phyloP scores from a whole-genome alignment of 169 alveolate genomes.

The Sarcocystis neurona region DNA sequence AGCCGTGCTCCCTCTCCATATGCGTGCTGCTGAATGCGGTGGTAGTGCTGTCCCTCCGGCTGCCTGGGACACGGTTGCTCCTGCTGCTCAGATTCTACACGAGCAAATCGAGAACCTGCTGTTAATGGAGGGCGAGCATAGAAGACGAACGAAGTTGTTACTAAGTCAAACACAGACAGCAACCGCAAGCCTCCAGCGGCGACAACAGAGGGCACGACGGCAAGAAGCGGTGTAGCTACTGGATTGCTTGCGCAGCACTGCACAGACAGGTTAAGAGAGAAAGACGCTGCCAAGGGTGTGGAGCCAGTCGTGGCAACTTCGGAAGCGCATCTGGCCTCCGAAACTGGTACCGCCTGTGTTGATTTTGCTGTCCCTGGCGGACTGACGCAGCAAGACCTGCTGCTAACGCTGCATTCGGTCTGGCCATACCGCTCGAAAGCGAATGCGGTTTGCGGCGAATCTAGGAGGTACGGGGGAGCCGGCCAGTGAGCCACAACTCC shows the following conservation, averaged over 20 bases:
- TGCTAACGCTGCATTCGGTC: too few relatives aligned
- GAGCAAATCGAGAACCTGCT: neutral
- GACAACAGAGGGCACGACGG: constrained; percentile 17
- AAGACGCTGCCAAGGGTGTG: too few relatives aligned
- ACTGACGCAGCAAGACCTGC: too few relatives aligned
- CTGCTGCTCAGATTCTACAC: constrained; percentile 32
- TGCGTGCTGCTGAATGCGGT: neutral
- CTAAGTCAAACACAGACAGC: constrained; percentile 44
- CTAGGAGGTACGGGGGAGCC: too few relatives aligned
- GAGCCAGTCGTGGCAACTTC: too few relatives aligned
- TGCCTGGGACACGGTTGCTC: neutral
- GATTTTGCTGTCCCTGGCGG: too few relatives aligned
- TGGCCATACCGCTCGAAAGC: too few relatives aligned
- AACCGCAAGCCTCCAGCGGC: neutral
- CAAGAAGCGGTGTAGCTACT: constrained; percentile 11
- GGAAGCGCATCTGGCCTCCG: too few relatives aligned
- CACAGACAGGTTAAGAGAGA: constrained; percentile 20
- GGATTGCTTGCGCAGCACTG: neutral
- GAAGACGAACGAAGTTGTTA: constrained; percentile 22
- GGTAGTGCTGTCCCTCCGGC: constrained; percentile 6
- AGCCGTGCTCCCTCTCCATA: neutral
- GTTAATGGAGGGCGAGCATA: constrained; percentile 43
- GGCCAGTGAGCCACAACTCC: constrained; percentile 46
- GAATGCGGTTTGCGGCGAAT: too few relatives aligned
- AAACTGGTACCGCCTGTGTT: too few relatives aligned